Conservation (phyloP, 139 green algal species). For the Chlamydomonas incerta region DNA sequence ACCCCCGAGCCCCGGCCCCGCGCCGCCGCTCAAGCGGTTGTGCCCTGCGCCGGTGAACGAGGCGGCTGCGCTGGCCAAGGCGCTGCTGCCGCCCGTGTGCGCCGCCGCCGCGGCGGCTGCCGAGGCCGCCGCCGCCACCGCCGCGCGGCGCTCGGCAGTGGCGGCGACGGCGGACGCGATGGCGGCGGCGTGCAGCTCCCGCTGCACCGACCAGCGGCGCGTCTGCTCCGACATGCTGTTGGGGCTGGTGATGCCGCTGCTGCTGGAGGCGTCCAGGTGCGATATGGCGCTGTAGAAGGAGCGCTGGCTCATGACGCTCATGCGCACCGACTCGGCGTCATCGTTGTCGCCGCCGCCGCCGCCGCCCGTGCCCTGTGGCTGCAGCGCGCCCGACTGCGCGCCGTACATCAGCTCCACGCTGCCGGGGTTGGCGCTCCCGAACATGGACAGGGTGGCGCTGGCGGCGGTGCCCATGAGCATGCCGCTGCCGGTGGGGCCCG, state of each 20-base stretch:
- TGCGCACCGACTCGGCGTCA: conserved; percentile 29
- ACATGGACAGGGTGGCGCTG: too few relatives aligned
- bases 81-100: neutral
- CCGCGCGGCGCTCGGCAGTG: neutral
- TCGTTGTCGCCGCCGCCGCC: neutral
- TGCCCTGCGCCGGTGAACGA: neutral
- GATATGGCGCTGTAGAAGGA: conserved; percentile 31
- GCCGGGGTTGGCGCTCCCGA: neutral
- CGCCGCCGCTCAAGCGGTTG: neutral
- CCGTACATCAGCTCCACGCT: neutral
- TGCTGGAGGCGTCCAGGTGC: neutral
- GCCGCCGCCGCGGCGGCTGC: neutral
- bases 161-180: conserved; percentile 23
- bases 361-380: neutral
- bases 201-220: conserved; percentile 8
- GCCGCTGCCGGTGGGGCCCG: too few relatives aligned
- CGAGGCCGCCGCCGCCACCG: neutral
- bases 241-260: conserved; percentile 31
- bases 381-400: neutral
- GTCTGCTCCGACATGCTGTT: neutral
- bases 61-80: neutral
- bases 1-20: neutral
- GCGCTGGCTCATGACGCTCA: conserved; percentile 31
- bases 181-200: conserved; percentile 26
- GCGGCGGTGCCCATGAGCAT: too few relatives aligned